Base-by-base conservation (phyloP, 2,329 filamentous ascomycete genomes). In the Coniochaeta pulveracea region DNA sequence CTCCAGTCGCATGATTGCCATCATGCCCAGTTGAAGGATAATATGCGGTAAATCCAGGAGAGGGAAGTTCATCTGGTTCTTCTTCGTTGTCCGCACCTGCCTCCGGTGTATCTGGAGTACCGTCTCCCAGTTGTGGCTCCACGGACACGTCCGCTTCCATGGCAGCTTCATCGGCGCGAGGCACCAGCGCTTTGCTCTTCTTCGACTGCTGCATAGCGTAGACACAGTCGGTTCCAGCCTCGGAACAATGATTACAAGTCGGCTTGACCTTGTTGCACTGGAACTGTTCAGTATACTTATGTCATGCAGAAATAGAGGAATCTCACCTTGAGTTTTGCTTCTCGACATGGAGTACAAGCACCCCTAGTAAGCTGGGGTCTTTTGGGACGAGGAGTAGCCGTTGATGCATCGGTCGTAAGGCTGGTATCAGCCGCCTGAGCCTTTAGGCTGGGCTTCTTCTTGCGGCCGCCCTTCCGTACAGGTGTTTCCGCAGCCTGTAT, bases 251-350 rank as follows among this genome's bases (percentile, higher is more conserved):
- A 6, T 45, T 46, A 38, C 64, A 67, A 2, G 43, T 43, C 4
- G 63, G 63, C 24, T 48, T 53, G 26, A 55, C 52, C 29, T 50
- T 57, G 9, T 61, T 52, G 27, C 63, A 67, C 60, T 31, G 4
- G 28, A 14, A 5, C 8, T 17, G 8, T 8, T 23, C 21, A 21
- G 28, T 31, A n/a, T 16, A 16, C 26, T 26, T 31, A 31, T 21
- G 15, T 21, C n/a, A 22, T 64, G 15, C 10, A 25, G 9, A 12
- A 54, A 39, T 32, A 27, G 14, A 4, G 4, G 4, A 3, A 19
- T 35, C 49, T 37, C 40, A 60, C 62, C 54, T 63, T 65, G 23
- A 49, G 43, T 40, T 49, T 64, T 26, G 43, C 45, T 19, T 45
- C 34, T 32, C 60, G 55, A 37, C 60, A 63, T 5, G 43, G 37